Conservation (phyloP, 352 stramenopile species). For the Phytopythium mirpurense region DNA sequence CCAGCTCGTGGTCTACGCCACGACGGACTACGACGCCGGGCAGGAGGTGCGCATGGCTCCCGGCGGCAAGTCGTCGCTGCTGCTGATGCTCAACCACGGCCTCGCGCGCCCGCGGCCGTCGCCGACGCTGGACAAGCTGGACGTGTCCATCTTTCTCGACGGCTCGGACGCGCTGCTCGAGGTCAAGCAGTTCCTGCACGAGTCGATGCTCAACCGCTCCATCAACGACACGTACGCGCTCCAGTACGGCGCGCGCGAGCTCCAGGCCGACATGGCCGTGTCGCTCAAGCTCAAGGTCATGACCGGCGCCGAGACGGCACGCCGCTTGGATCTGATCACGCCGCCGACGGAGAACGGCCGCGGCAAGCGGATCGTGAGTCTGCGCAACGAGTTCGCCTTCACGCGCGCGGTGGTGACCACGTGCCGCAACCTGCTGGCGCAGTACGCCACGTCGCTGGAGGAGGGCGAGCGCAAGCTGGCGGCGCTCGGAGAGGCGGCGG, state of each 20-base stretch:
- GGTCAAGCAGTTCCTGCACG: slow-evolving; percentile 34
- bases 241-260: slow-evolving; percentile 12
- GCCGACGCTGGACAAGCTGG: slow-evolving; percentile 28
- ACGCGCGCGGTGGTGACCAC: slow-evolving; percentile 35
- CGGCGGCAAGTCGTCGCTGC: slow-evolving; percentile 26
- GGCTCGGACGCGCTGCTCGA: slow-evolving; percentile 23
- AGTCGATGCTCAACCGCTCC: slow-evolving; percentile 29
- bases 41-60: slow-evolving; percentile 28
- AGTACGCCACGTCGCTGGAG: slow-evolving; percentile 32
- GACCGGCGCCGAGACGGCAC: slow-evolving; percentile 20
- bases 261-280: slow-evolving; percentile 13
- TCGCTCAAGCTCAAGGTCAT: slow-evolving; percentile 50
- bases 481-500: slow-evolving; percentile 5
- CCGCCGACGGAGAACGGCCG: background rate
- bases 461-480: slow-evolving; percentile 18
- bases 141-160: slow-evolving; percentile 40
- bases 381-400: slow-evolving; percentile 46
- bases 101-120: slow-evolving; percentile 19
- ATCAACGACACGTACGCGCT: slow-evolving; percentile 39
- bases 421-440: slow-evolving; percentile 28
- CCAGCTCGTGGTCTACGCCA: slow-evolving; percentile 29
- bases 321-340: slow-evolving; percentile 22
- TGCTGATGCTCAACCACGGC: slow-evolving; percentile 47
- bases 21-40: slow-evolving; percentile 16
- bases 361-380: slow-evolving; percentile 25